These are phyloP conservation scores for Bullera alba DNA, from an alignment of 768 basidiomycete species.

Conservation along the genomic window DNA sequence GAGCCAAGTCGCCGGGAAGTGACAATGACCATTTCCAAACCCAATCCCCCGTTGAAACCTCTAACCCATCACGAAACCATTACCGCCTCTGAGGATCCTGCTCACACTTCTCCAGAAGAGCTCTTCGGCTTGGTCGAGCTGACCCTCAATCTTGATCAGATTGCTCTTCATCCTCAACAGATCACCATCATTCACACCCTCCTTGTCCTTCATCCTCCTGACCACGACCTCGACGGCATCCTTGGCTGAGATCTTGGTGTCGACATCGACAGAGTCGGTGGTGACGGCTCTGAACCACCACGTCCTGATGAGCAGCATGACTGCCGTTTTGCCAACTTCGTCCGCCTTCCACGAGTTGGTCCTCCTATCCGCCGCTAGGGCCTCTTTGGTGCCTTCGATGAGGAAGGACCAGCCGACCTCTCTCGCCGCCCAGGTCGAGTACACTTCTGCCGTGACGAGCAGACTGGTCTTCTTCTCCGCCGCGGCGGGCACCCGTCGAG, in stretches of 20 bases:
- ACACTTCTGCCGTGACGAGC: conserved; percentile 44
- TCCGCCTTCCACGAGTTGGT: conserved; percentile 38
- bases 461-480: conserved; percentile 34
- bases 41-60: too few species aligned
- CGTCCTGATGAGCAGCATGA: conserved; percentile 39
- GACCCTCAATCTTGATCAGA: conserved; percentile 34
- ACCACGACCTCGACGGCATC: conserved; percentile 43
- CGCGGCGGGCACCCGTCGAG: conserved; percentile 30
- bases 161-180: conserved; percentile 36
- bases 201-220: conserved; percentile 34
- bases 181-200: conserved; percentile 39
- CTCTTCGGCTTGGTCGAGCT: conserved; percentile 40
- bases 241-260: conserved; percentile 40
- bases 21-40: too few species aligned
- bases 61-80: conserved; percentile 38
- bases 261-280: conserved; percentile 32
- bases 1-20: too few species aligned
- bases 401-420: conserved; percentile 46
- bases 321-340: conserved; percentile 38
- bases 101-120: conserved; percentile 43
- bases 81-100: conserved; percentile 35
- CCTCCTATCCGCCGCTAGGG: conserved; percentile 30
- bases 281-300: conserved; percentile 46
- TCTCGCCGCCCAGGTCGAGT: conserved; percentile 44
- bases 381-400: conserved; percentile 39